These are phyloP conservation scores for Zygosaccharomyces sapae DNA, from an alignment of 1,139 yeast species.

Conservation along the genomic window DNA sequence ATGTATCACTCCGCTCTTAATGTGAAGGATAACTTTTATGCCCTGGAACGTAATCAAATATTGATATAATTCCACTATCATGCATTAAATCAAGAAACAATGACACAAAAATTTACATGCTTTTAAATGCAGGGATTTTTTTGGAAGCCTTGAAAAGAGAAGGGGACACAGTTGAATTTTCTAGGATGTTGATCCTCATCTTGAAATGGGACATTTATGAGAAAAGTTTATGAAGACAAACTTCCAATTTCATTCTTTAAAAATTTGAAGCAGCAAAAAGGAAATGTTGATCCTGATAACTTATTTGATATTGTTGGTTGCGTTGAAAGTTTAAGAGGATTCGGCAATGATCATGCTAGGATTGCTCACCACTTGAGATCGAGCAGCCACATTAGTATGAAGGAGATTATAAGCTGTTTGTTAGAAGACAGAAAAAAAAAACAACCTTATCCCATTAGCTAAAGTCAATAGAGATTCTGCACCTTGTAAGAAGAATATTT, in stretches of 20 bases:
- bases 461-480: constrained; percentile 14
- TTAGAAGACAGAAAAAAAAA: constrained; percentile 14
- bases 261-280: constrained; percentile 19
- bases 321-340: constrained; percentile 20
- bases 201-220: constrained; percentile 26
- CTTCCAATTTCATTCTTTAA: constrained; percentile 25
- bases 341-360: constrained; percentile 25
- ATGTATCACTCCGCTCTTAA: no score
- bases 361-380: constrained; percentile 17
- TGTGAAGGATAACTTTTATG: no score
- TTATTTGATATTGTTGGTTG: constrained; percentile 23
- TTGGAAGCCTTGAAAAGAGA: constrained; percentile 20
- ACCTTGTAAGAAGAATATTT: constrained; percentile 19
- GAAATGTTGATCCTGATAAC: constrained; percentile 10
- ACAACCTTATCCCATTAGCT: constrained; percentile 17
- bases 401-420: constrained; percentile 22
- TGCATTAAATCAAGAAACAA: no score
- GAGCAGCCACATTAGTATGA: constrained; percentile 20
- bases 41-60: no score
- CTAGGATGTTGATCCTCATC: constrained; percentile 23
- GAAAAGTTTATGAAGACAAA: constrained; percentile 21
- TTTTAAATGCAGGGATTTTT: constrained; percentile 24
- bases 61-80: no score
- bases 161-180: constrained; percentile 24
- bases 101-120: constrained; percentile 11